These are phyloP conservation scores for Pichia paraexigua DNA, from an alignment of 805 yeast species.

Conservation along the genomic window DNA sequence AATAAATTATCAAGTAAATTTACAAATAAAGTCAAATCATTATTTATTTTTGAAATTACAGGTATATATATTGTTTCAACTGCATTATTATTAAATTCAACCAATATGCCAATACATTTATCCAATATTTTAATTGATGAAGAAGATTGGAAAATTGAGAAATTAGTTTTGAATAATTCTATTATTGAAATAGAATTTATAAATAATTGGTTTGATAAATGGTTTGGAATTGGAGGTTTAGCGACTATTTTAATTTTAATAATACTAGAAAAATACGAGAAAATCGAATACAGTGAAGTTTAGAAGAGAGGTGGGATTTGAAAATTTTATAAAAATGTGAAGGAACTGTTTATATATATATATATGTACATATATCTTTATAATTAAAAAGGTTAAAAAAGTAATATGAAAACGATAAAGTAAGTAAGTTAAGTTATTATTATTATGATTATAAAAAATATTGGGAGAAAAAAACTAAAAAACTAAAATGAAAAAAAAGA, in stretches of 20 bases:
- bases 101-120: conserved; percentile 36
- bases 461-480: too few species aligned
- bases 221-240: conserved; percentile 38
- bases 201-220: conserved; percentile 45
- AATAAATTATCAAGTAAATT: neutral
- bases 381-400: neutral
- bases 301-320: too few species aligned
- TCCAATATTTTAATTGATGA: conserved; percentile 25
- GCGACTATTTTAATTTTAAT: conserved; percentile 24
- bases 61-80: conserved; percentile 48
- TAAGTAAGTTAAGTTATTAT: too few species aligned
- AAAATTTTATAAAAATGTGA: too few species aligned
- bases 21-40: neutral
- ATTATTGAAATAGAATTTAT: conserved; percentile 30
- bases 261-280: conserved; percentile 16
- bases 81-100: conserved; percentile 40
- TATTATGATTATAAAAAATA: too few species aligned
- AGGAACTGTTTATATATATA: too few species aligned
- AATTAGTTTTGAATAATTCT: neutral
- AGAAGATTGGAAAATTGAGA: conserved; percentile 1
- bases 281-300: neutral
- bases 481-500: neutral
- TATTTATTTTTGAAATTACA: conserved; percentile 29
- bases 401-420: neutral
- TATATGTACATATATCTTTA: neutral